Evolutionary conservation across 805 yeast genomes (phyloP), one percentile per base, ranked within the genome.

Genomic region (Sugiyamaella smithiae): DNA sequence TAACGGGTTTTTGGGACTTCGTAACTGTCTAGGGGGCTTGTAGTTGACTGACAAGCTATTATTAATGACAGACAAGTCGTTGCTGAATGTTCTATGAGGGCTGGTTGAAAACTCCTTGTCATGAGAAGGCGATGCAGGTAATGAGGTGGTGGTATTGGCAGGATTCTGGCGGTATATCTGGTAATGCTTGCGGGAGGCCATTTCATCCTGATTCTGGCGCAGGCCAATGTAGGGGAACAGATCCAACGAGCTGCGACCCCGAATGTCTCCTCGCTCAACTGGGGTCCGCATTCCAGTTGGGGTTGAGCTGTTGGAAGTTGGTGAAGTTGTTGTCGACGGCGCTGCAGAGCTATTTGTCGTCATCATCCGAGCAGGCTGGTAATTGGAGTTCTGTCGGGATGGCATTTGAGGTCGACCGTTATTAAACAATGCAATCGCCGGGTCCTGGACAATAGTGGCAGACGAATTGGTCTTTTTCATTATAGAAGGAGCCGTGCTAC

Each of bases 1-100:
- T 71, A 90, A 71, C 7, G 97, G 97, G 60, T 87, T 84, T 64
- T 88, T 79, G 54, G 88, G 90, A 41, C 84, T 84, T 49, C 81
- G 80, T 53, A 89, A 80, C 60, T 88, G 95, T 62, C 82, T 84
- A 19, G 84, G 64, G 9, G 66, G 68, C 20, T 35, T 35, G 38
- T n/a, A 35, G 5, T 14, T 12, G 7, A 20, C 38, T 11, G 38
- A 14, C 3, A 5, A 12, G 22, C 20, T 20, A 5, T 3, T 35
- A 19, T 14, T 12, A 16, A n/a, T n/a, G 14, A 16, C 33, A 5
- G 41, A 26, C 20, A 25, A 17, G 28, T 46, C 36, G 25, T 43
- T 28, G 40, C 28, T 17, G 40, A 47, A 37, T 24, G 49, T 45
- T 31, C 46, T 46, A 20, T 23, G 38, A 31, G 14, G 40, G 20